Base-by-base conservation (phyloP, 345 rosid genomes). In the Hibiscus tridactylites region DNA sequence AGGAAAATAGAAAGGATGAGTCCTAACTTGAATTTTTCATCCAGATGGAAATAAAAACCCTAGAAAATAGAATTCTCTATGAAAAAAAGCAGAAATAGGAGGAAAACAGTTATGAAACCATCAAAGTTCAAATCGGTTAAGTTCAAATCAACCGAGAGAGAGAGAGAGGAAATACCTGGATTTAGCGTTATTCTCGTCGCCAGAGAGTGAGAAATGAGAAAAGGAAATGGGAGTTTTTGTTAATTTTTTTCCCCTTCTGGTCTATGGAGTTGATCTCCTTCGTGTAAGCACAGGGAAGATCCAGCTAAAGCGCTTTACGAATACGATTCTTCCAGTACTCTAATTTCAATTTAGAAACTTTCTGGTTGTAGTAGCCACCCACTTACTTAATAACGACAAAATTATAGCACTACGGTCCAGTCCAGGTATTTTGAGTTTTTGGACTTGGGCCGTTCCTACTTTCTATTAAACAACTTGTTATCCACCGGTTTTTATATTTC, bases 91-190 rank as follows among this genome's bases (percentile, higher is more conserved):
- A 58, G 56, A 71, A 59, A 39, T 42, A 16, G 52, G 65, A 28
- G 56, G 26, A 56, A 28, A 24, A 28, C 6, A 24, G 52, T 49
- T 16, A 9, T 3, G 28, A 71, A 28, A 24, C 29, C 1, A 68
- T 26, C 4, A 42, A 42, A 58, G 13, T 42, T 15, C 57, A 9
- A 61, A 26, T 71, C 24, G 53, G 58, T 21, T 35, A 70, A 37
- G 10, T 57, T 17, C 65, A 31, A 21, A 21, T 21, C 24, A 28
- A 10, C 26, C 44, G n/a, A 71, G 46, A 39, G 28, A 57, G 2
- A 26, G 52, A 6, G 17, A 73, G 15, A 16, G 17, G 37, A 35
- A 50, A 33, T 56, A 73, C 76, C 76, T 44, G 60, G 37, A 66
- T 66, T 74, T 29, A 33, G 60, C 46, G 60, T 50, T 57, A 50